Percentiles rank a stretch among this genome's conserved stretches.
Conservation (phyloP, 1,139 yeast genomes). For the Debaryomyces robertsiae region DNA sequence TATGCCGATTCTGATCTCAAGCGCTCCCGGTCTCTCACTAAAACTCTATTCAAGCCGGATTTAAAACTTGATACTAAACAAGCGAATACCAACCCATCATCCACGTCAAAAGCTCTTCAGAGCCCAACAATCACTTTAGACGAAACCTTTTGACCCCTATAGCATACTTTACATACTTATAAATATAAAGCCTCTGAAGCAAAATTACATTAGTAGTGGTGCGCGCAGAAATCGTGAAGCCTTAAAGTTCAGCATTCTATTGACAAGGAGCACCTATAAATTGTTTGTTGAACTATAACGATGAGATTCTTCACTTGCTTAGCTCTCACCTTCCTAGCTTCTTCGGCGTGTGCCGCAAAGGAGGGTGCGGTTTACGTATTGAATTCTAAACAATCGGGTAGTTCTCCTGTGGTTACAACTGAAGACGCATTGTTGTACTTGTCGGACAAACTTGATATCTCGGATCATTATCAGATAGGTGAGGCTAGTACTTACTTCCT, state of each 20-base stretch:
- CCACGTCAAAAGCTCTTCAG: conserved; percentile 19
- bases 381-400: conserved; percentile 11
- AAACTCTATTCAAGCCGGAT: conserved; percentile 40
- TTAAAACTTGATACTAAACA: conserved; percentile 24
- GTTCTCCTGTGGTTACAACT: conserved; percentile 16
- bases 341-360: conserved; percentile 11
- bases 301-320: conserved; percentile 19
- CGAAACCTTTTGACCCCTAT: conserved; percentile 25
- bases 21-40: conserved; percentile 33
- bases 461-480: conserved; percentile 36
- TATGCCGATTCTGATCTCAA: conserved; percentile 11
- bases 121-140: conserved; percentile 49
- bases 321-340: conserved; percentile 15
- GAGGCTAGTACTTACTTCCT: conserved; percentile 31
- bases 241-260: conserved; percentile 2
- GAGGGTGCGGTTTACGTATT: conserved; percentile 24
- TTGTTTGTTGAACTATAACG: not conserved
- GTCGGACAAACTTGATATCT: conserved; percentile 45
- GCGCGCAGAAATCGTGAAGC: conserved; percentile 7
- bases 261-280: conserved; percentile 1
- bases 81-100: conserved; percentile 4
- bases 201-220: conserved; percentile 7
- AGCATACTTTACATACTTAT: not conserved
- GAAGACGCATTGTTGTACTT: conserved; percentile 34
- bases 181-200: not conserved